A percentile compares a stretch with the other conserved stretches of the same genome.
These are phyloP conservation scores for Escallonia herrerae DNA, from an alignment of 129 eudicot species.

Conservation along the genomic window DNA sequence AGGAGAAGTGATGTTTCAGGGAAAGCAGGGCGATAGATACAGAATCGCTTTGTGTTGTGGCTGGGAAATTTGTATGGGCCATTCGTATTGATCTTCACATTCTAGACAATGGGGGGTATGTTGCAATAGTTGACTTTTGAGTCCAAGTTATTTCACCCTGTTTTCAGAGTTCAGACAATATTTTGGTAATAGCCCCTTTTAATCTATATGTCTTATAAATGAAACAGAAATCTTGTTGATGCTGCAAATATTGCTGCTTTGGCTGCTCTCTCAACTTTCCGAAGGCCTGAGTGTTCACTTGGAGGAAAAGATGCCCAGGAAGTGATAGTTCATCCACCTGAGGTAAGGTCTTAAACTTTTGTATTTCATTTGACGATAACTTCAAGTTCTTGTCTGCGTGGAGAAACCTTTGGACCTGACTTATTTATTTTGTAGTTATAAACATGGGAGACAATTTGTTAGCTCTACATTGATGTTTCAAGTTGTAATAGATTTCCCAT, in stretches of 20 bases:
- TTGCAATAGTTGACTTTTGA: neutral
- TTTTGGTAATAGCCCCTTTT: neutral
- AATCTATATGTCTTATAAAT: neutral
- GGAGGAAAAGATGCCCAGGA: conserved; percentile 96
- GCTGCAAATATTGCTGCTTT: conserved; percentile 99
- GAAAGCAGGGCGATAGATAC: conserved; percentile 96
- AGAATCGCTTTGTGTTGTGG: conserved; percentile 87
- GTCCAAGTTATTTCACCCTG: neutral
- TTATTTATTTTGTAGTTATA: neutral
- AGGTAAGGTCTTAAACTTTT: conserved; percentile 28
- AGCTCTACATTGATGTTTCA: neutral
- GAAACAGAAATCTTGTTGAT: conserved; percentile 85
- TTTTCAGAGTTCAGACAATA: neutral
- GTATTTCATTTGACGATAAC: neutral
- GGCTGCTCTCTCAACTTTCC: conserved; percentile 76
- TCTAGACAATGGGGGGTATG: conserved; percentile 95
- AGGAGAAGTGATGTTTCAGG: conserved; percentile 29
- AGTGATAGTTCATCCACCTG: conserved; percentile 80
- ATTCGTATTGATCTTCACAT: conserved; percentile 85
- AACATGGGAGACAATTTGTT: neutral
- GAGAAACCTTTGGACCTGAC: neutral
- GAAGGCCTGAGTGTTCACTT: conserved; percentile 85
- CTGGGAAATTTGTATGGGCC: conserved; percentile 92
- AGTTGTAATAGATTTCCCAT: neutral
- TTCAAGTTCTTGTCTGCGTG: neutral